A percentile compares a stretch with the other conserved stretches of the same genome.
Conservation (phyloP, 306 rosid genomes). For the Corylus avellana region DNA sequence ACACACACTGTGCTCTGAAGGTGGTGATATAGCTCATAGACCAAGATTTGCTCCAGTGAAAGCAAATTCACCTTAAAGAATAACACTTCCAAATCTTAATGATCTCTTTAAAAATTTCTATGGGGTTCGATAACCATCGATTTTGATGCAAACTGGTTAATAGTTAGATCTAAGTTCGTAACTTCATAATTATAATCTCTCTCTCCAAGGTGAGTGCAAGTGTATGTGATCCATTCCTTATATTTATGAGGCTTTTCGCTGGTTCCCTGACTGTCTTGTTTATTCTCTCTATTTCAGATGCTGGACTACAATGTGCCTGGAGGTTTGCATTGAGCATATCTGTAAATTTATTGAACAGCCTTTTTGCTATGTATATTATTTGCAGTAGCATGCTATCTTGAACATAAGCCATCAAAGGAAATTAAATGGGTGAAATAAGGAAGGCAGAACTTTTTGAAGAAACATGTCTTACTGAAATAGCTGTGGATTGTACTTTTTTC, state of each 20-base stretch:
- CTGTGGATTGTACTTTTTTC: slow-evolving; percentile 19
- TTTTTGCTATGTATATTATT: slow-evolving; percentile 7
- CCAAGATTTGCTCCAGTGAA: neutral
- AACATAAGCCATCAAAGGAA: neutral
- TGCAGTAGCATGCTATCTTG: slow-evolving; percentile 1
- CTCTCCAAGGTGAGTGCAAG: too few species aligned
- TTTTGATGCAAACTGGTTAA: neutral
- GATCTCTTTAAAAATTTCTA: neutral
- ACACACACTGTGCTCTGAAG: neutral
- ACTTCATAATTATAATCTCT: neutral
- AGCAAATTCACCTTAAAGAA: neutral
- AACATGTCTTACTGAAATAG: slow-evolving; percentile 16
- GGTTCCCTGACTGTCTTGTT: slow-evolving; percentile 17
- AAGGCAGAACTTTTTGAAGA: neutral
- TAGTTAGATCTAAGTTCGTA: neutral
- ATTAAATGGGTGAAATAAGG: slow-evolving; percentile 3
- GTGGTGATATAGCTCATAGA: neutral
- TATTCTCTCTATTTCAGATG: slow-evolving; percentile 45
- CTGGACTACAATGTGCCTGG: slow-evolving; percentile 95
- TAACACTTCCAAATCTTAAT: neutral
- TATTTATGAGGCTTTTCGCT: neutral
- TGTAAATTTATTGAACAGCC: neutral
- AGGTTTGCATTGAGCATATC: slow-evolving; percentile 49
- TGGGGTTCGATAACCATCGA: neutral
- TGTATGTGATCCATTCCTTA: neutral